phyloP scores from a whole-genome alignment of 2,329 filamentous ascomycete species.

The Tympanopsis confertula region DNA sequence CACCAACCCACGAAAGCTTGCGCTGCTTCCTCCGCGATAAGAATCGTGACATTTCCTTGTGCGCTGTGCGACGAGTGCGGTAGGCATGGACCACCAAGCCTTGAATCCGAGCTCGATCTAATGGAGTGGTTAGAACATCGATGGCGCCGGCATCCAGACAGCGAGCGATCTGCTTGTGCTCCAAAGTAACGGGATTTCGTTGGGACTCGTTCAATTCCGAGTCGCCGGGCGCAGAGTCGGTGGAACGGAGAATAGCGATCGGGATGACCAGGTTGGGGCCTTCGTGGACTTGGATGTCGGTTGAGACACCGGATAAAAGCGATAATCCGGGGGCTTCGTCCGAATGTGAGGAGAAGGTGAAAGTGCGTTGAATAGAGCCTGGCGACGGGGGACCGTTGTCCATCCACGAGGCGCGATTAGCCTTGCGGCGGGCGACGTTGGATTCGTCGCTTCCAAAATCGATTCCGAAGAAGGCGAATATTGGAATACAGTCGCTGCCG shows the following conservation, averaged over 20 bases:
- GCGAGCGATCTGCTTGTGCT: constrained; percentile 42
- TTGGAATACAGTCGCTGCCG: constrained; percentile 33
- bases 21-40: constrained; percentile 62
- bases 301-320: constrained; percentile 31
- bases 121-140: constrained; percentile 72
- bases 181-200: constrained; percentile 13
- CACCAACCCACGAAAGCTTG: constrained; percentile 84
- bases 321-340: constrained; percentile 33
- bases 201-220: constrained; percentile 11
- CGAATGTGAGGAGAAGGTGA: constrained; percentile 25
- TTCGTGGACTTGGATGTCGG: constrained; percentile 35
- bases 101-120: constrained; percentile 63
- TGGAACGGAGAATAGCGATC: constrained; percentile 24
- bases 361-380: constrained; percentile 18
- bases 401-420: constrained; percentile 11
- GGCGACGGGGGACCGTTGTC: constrained; percentile 15
- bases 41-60: constrained; percentile 61
- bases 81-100: constrained; percentile 75
- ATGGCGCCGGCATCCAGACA: constrained; percentile 79
- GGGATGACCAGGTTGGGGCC: constrained; percentile 33
- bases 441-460: constrained; percentile 13
- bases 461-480: constrained; percentile 41
- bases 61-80: constrained; percentile 65
- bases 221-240: background rate
- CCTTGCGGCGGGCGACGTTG: constrained; percentile 8